Conservation (phyloP, 75 land plant species). For the Pinus albicaulis region DNA sequence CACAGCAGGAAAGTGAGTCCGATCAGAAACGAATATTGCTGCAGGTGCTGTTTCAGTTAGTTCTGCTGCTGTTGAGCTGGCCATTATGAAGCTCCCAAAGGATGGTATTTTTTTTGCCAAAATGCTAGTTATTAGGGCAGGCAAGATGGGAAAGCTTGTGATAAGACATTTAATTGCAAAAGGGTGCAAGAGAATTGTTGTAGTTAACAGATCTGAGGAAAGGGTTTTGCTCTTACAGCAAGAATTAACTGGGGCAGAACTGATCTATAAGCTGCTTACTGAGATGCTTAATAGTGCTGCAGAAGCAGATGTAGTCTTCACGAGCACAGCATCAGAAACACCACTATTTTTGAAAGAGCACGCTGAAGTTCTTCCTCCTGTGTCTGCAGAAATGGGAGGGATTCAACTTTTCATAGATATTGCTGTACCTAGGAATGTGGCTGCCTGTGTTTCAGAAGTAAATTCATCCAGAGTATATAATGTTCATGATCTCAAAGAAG, state of each 20-base stretch:
- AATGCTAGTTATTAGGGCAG: slow-evolving; percentile 55
- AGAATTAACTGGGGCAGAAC: slow-evolving; percentile 39
- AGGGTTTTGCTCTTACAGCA: slow-evolving; percentile 34
- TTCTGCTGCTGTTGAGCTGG: slow-evolving; percentile 62
- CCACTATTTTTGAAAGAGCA: slow-evolving; percentile 48
- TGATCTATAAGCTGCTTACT: slow-evolving; percentile 30
- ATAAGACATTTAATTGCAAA: slow-evolving; percentile 53
- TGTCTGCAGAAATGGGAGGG: slow-evolving; percentile 15
- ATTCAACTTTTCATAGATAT: slow-evolving; percentile 49
- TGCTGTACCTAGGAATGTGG: slow-evolving; percentile 52
- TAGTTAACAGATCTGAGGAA: slow-evolving; percentile 52
- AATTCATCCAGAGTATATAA: slow-evolving; percentile 33
- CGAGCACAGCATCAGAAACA: slow-evolving; percentile 55
- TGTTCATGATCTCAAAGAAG: slow-evolving; percentile 92
- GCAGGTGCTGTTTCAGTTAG: slow-evolving; percentile 91
- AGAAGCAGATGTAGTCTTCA: slow-evolving; percentile 49
- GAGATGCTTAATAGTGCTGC: slow-evolving; percentile 47
- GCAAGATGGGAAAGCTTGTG: slow-evolving; percentile 57
- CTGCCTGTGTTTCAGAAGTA: slow-evolving; percentile 38
- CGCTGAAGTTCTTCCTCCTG: slow-evolving; percentile 32
- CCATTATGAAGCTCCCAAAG: slow-evolving; percentile 43
- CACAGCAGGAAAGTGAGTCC: slow-evolving; percentile 85
- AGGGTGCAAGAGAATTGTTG: slow-evolving; percentile 43
- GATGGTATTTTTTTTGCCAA: slow-evolving; percentile 19
- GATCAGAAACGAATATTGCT: slow-evolving; percentile 79